Conservation (phyloP, 768 basidiomycete genomes). For the Mycena latifolia region DNA sequence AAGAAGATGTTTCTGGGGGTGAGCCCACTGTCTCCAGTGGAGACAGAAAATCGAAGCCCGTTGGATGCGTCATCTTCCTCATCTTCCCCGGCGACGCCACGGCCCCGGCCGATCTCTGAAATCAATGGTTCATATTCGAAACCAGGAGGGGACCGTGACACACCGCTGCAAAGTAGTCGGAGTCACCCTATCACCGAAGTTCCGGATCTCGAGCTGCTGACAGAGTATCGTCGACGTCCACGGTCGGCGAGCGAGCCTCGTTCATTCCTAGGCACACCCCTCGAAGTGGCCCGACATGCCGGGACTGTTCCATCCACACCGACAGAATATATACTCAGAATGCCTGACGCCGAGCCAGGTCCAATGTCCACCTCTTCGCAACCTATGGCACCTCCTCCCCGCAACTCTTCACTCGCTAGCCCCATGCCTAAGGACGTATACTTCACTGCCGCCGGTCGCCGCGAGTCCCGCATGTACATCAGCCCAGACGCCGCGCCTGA, state of each 20-base stretch:
- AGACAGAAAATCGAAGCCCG: constrained; percentile 24
- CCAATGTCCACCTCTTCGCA: constrained; percentile 5
- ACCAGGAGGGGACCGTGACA: constrained; percentile 13
- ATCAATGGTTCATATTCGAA: constrained; percentile 13
- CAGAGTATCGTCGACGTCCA: constrained; percentile 24
- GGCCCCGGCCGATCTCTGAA: constrained; percentile 23
- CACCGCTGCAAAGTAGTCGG: background rate
- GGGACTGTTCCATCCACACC: constrained; percentile 27
- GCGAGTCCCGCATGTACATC: constrained; percentile 35
- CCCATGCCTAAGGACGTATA: constrained; percentile 34
- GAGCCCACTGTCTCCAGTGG: constrained; percentile 2
- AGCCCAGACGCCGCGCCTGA: constrained; percentile 17
- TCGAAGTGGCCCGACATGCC: constrained; percentile 8
- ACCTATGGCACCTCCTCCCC: constrained; percentile 16
- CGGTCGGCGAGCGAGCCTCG: constrained; percentile 37
- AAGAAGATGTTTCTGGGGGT: background rate
- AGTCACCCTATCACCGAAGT: constrained; percentile 10
- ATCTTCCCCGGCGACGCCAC: constrained; percentile 29
- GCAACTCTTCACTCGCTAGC: constrained; percentile 14
- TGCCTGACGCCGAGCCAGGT: constrained; percentile 1
- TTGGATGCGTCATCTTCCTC: constrained; percentile 3
- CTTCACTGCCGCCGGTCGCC: constrained; percentile 35
- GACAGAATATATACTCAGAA: constrained; percentile 21
- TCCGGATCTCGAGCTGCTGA: constrained; percentile 16
- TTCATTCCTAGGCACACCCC: constrained; percentile 26